Conservation (phyloP, 2,329 filamentous ascomycete species). For the Ceratocystis harringtonii region DNA sequence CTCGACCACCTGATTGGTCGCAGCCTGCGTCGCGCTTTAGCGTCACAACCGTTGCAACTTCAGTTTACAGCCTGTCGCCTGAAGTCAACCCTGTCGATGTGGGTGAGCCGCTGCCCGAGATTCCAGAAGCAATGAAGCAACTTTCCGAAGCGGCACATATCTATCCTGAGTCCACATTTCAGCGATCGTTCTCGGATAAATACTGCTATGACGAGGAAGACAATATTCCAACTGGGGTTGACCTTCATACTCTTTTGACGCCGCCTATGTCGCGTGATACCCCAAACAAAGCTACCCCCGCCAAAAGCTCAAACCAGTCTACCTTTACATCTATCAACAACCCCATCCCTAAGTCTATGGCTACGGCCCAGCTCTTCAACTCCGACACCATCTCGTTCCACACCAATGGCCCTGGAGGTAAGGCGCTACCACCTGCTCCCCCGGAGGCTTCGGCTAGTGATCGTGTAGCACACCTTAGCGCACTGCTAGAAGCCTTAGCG, state of each 20-base stretch:
- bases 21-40: slow-evolving; percentile 49
- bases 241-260: slow-evolving; percentile 9
- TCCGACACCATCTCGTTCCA: slow-evolving; percentile 17
- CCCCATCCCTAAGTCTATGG: slow-evolving; percentile 8
- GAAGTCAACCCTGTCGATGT: slow-evolving; percentile 27
- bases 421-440: slow-evolving; percentile 46
- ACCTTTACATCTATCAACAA: slow-evolving; percentile 5
- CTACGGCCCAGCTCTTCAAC: slow-evolving; percentile 12
- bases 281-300: not conserved
- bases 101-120: slow-evolving; percentile 26
- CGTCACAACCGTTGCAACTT: slow-evolving; percentile 45
- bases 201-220: not conserved
- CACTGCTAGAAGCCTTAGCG: slow-evolving; percentile 47
- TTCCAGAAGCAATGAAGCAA: slow-evolving; percentile 22
- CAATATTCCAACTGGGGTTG: slow-evolving; percentile 12
- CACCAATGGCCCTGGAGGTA: slow-evolving; percentile 26
- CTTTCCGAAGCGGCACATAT: slow-evolving; percentile 11
- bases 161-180: not conserved
- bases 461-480: slow-evolving; percentile 51
- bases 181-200: not conserved
- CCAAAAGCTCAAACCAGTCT: not conserved
- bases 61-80: slow-evolving; percentile 30
- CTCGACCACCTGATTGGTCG: slow-evolving; percentile 25
- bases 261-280: slow-evolving; percentile 8
- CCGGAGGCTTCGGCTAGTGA: slow-evolving; percentile 44